Conservation (phyloP, 2,329 filamentous ascomycete species). For the Aspergillus arachidicola region DNA sequence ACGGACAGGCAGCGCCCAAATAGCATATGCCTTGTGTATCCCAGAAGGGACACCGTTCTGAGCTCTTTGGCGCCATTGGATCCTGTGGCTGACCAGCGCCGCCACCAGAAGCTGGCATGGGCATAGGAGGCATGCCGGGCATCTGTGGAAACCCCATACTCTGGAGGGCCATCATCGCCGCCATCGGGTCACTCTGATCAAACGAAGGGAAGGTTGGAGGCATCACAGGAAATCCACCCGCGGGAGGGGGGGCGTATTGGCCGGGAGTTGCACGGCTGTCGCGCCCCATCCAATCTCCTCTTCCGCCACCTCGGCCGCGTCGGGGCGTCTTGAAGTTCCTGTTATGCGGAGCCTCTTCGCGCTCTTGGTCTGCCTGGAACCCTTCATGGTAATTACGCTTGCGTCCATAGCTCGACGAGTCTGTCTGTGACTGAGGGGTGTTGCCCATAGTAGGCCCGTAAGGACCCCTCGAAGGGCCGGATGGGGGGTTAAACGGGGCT, state of each 20-base stretch:
- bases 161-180: conserved; percentile 56
- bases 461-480: conserved; percentile 22
- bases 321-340: conserved; percentile 52
- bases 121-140: conserved; percentile 49
- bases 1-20: conserved; percentile 58
- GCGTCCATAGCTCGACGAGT: conserved; percentile 38
- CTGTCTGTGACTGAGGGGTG: conserved; percentile 24
- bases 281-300: conserved; percentile 44
- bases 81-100: conserved; percentile 30
- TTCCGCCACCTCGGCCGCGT: conserved; percentile 44
- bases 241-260: conserved; percentile 32
- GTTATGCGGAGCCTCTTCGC: conserved; percentile 46
- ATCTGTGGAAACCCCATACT: conserved; percentile 55
- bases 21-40: conserved; percentile 62
- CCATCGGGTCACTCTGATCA: conserved; percentile 59
- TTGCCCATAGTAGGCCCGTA: conserved; percentile 24
- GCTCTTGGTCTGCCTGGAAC: conserved; percentile 49
- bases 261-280: conserved; percentile 28
- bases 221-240: conserved; percentile 40
- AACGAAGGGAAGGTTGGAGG: conserved; percentile 53
- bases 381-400: conserved; percentile 59
- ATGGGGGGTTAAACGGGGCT: conserved; percentile 25
- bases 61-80: conserved; percentile 34
- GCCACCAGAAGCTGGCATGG: conserved; percentile 32
- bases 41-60: conserved; percentile 58